These are phyloP conservation scores for Cladosporium cucumerinum DNA, from an alignment of 2,329 filamentous ascomycete species.

Conservation along the genomic window DNA sequence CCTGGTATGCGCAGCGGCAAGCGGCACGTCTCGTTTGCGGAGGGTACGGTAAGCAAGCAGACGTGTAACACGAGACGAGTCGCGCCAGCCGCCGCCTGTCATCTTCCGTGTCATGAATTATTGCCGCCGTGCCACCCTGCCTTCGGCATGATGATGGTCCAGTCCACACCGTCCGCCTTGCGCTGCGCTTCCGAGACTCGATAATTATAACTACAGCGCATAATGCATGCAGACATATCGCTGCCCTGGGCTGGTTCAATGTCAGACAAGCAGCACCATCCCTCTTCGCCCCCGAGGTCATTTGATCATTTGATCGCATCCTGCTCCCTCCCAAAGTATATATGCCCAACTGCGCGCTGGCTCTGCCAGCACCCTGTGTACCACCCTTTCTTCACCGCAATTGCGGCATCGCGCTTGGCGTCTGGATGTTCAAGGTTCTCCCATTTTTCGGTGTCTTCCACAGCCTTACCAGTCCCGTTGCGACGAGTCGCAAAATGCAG, in stretches of 20 bases:
- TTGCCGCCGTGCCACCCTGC: slow-evolving; percentile 2
- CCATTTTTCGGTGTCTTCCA: not conserved
- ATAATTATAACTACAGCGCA: not conserved
- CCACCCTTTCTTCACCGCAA: slow-evolving; percentile 11
- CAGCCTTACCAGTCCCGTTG: not conserved
- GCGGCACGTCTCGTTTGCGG: slow-evolving; percentile 4
- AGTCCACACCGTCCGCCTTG: not conserved
- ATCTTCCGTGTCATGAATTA: not conserved
- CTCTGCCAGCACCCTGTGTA: slow-evolving; percentile 9
- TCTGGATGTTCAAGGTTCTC: not conserved
- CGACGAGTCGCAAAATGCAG: slow-evolving; percentile 1
- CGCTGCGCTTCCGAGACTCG: not conserved
- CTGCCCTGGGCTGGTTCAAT: not conserved
- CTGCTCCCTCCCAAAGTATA: not conserved
- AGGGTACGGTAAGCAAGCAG: not conserved
- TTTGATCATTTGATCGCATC: not conserved
- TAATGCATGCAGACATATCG: slow-evolving; percentile 7
- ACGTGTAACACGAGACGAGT: slow-evolving; percentile 6
- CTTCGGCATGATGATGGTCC: not conserved
- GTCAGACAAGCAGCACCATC: not conserved
- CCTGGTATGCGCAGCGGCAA: slow-evolving; percentile 4
- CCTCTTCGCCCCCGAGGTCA: not conserved
- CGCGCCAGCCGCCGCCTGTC: slow-evolving; percentile 10
- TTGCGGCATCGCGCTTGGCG: slow-evolving; percentile 2
- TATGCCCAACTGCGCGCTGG: slow-evolving; percentile 13